Conservation (phyloP, 75 land plant genomes). For the Gnetum montanum region DNA sequence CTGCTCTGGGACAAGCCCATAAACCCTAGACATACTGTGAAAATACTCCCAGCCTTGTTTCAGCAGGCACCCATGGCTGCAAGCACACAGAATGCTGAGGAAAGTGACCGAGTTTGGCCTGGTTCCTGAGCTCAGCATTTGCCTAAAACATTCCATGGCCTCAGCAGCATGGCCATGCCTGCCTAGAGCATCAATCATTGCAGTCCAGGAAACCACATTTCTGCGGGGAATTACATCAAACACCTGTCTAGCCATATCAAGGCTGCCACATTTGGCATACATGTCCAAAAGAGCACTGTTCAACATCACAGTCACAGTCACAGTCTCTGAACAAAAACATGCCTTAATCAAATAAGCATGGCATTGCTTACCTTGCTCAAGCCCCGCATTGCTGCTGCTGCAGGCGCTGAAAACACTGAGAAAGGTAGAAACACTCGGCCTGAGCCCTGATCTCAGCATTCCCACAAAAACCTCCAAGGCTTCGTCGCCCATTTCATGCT, state of each 20-base stretch:
- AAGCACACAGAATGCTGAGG: constrained; percentile 6
- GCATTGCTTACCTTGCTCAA: constrained; percentile 1
- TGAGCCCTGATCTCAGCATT: neutral
- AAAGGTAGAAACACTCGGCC: neutral
- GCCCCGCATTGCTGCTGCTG: neutral
- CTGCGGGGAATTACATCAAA: constrained; percentile 3
- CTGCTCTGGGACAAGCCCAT: neutral
- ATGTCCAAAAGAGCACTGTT: constrained; percentile 8
- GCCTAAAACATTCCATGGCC: neutral
- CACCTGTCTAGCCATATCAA: neutral
- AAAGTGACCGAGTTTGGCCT: constrained; percentile 9
- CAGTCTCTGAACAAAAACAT: constrained; percentile 15
- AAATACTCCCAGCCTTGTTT: constrained; percentile 8
- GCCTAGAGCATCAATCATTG: neutral
- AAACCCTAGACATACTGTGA: neutral
- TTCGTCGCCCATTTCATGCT: neutral
- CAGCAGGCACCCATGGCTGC: neutral
- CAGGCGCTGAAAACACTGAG: constrained; percentile 2
- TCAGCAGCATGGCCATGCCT: neutral
- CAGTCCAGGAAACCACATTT: constrained; percentile 11
- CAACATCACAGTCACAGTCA: neutral
- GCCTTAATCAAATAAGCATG: neutral
- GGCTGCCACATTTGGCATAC: constrained; percentile 13
- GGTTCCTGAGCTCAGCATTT: constrained; percentile 3
- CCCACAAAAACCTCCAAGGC: neutral